Evolutionary conservation across 2,329 filamentous ascomycete species (phyloP).

Genomic region (Hirsutella thompsonii): DNA sequence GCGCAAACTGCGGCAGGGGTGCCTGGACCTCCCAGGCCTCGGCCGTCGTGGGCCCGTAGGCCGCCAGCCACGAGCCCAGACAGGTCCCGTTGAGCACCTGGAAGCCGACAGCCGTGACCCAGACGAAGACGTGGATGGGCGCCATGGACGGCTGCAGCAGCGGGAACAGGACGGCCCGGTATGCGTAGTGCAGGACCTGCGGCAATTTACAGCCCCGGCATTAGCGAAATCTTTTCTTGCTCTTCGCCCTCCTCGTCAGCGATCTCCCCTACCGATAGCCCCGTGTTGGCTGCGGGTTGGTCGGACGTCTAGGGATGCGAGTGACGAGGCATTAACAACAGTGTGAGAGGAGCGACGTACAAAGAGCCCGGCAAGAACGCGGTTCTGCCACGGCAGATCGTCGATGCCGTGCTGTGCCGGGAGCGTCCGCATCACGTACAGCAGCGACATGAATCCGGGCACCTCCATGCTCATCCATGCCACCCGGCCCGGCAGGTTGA

Average conservation of each 20-base stretch:
- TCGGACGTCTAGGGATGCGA: no score
- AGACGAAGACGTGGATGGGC: constrained; percentile 64
- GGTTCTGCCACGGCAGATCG: constrained; percentile 63
- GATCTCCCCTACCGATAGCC: no score
- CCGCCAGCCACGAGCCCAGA: constrained; percentile 69
- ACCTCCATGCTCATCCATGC: constrained; percentile 86
- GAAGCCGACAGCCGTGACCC: constrained; percentile 52
- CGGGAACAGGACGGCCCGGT: constrained; percentile 76
- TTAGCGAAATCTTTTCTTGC: no score
- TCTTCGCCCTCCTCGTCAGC: no score
- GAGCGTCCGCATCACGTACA: constrained; percentile 67
- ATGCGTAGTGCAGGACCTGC: constrained; percentile 72
- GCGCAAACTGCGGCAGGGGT: constrained; percentile 32
- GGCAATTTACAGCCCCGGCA: no score
- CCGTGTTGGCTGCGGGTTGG: no score
- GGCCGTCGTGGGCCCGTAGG: constrained; percentile 58
- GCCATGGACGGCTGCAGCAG: constrained; percentile 85
- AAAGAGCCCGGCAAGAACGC: constrained; percentile 59
- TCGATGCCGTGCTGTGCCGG: constrained; percentile 43
- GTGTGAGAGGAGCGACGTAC: constrained; percentile 20
- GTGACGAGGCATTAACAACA: not conserved
- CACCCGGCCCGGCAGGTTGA: constrained; percentile 82
- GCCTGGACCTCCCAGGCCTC: constrained; percentile 31
- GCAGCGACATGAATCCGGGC: constrained; percentile 60
- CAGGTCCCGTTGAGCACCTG: constrained; percentile 70